phyloP scores from a whole-genome alignment of 139 green algal genomes.

The Picochlorum costavermella region DNA sequence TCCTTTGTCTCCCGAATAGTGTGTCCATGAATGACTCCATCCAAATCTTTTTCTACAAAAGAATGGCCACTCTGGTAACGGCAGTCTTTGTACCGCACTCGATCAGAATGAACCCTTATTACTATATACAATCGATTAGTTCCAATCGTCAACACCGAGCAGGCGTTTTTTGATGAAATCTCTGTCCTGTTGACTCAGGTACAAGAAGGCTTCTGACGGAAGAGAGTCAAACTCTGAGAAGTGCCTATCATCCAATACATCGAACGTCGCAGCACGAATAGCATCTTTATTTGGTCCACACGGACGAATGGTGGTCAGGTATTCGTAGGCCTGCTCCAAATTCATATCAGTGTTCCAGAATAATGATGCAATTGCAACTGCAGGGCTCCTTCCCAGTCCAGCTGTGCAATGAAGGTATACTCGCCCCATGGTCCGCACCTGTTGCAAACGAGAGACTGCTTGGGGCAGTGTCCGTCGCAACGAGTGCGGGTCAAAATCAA shows the following conservation, averaged over 20 bases:
- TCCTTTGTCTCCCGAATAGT: too few species aligned
- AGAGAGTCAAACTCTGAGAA: conserved; percentile 30
- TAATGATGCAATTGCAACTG: conserved; percentile 60
- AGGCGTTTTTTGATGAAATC: conserved; percentile 11
- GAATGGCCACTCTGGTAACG: too few species aligned
- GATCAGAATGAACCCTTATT: too few species aligned
- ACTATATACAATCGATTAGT: neutral
- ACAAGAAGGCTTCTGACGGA: conserved; percentile 26
- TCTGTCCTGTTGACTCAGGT: conserved; percentile 17
- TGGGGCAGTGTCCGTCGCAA: conserved; percentile 54
- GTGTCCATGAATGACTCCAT: neutral
- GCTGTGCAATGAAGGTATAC: conserved; percentile 24
- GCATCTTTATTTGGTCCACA: conserved; percentile 73
- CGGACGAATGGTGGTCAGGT: conserved; percentile 63
- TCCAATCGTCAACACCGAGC: neutral
- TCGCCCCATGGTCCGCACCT: conserved; percentile 14
- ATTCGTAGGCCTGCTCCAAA: conserved; percentile 59
- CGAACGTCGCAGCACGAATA: conserved; percentile 59
- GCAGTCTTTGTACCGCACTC: too few species aligned
- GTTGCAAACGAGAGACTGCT: conserved; percentile 30
- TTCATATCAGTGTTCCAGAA: conserved; percentile 48
- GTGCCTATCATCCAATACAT: conserved; percentile 38
- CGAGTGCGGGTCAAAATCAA: conserved; percentile 66
- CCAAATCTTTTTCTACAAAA: neutral
- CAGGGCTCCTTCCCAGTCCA: conserved; percentile 35